These are phyloP conservation scores for Floccularia luteovirens DNA, from an alignment of 768 basidiomycete genomes.

Conservation along the genomic window DNA sequence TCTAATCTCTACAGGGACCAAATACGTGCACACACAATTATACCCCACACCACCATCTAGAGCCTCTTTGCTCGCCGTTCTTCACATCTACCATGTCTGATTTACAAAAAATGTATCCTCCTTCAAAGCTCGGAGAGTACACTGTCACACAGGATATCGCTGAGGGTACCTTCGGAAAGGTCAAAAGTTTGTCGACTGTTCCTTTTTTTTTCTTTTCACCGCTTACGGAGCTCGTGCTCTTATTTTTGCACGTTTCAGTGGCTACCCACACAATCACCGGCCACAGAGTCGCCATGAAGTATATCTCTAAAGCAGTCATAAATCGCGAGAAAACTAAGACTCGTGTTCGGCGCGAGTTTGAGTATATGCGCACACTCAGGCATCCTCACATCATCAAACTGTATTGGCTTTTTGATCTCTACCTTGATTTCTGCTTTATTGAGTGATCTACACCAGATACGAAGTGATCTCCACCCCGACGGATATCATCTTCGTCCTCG, in stretches of 20 bases:
- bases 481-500: slow-evolving; percentile 97
- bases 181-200: slow-evolving; percentile 73
- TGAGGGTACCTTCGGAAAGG: slow-evolving; percentile 97
- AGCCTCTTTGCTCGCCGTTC: no score
- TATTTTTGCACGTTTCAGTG: no score
- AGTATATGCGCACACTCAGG: slow-evolving; percentile 89
- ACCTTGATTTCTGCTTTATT: slow-evolving; percentile 6
- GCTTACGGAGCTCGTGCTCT: no score
- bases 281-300: slow-evolving; percentile 96
- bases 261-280: slow-evolving; percentile 92
- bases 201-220: slow-evolving; percentile 6
- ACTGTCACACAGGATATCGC: slow-evolving; percentile 83
- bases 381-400: slow-evolving; percentile 99
- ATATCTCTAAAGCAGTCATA: slow-evolving; percentile 91
- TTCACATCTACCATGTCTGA: slow-evolving; percentile 29
- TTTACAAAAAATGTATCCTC: slow-evolving; percentile 30
- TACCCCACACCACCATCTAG: no score
- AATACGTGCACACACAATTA: no score
- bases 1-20: no score
- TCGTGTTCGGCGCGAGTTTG: slow-evolving; percentile 90
- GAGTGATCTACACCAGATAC: slow-evolving; percentile 39
- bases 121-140: slow-evolving; percentile 86
- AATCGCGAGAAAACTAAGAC: slow-evolving; percentile 87
- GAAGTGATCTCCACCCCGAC: slow-evolving; percentile 89
- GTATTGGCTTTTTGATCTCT: slow-evolving; percentile 35